Evolutionary conservation across 257 asterid species (phyloP).

Genomic region (Dorcoceras hygrometricum): DNA sequence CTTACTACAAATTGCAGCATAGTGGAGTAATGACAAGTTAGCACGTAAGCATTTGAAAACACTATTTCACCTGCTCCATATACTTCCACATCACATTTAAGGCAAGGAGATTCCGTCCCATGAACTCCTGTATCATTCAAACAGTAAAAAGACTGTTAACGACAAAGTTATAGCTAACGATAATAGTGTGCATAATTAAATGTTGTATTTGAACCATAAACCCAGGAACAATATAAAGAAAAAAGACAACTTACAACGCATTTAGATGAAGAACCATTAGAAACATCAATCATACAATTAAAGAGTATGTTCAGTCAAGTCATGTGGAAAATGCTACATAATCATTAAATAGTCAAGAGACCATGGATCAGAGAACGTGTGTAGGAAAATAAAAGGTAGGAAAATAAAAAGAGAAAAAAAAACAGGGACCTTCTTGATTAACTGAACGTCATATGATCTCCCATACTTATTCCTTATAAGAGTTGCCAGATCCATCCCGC

Average conservation of each 20-base stretch:
- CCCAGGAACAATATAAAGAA: background rate
- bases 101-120: constrained; percentile 97
- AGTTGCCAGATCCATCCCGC: constrained; percentile 89
- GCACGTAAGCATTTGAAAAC: constrained; percentile 15
- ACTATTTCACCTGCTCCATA: constrained; percentile 76
- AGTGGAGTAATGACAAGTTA: constrained; percentile 8
- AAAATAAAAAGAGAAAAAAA: constrained; percentile 18
- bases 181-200: background rate
- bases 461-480: constrained; percentile 90
- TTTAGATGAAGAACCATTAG: background rate
- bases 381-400: background rate
- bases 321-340: background rate
- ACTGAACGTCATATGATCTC: constrained; percentile 88
- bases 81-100: constrained; percentile 98
- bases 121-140: constrained; percentile 68
- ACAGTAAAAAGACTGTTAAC: constrained; percentile 12
- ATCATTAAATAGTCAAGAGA: background rate
- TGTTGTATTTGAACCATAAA: background rate
- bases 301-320: background rate
- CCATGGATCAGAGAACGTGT: background rate
- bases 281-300: background rate
- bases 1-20: constrained; percentile 17
- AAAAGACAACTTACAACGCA: background rate
- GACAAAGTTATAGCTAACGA: background rate
- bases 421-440: constrained; percentile 76